Evolutionary conservation across 192 early-diverging fungal species (phyloP), one percentile per base, ranked within the genome.

Genomic region (Coemansia sp.): DNA sequence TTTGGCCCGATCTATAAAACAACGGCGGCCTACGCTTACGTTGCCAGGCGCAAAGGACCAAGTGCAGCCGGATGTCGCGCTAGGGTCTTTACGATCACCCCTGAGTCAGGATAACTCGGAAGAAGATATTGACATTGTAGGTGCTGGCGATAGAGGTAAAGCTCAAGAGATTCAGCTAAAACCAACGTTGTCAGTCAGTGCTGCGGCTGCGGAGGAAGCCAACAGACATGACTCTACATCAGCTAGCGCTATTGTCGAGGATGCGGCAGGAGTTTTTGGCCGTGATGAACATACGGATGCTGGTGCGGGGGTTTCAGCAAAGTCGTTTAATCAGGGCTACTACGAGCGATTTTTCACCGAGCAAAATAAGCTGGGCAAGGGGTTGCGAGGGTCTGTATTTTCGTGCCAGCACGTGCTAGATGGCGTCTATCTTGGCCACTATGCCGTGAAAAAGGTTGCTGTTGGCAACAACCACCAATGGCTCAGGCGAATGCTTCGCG

Each of bases 391-490:
- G 34, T 90, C 89, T 8, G 97, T 98, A 8, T 96, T 91, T 81
- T 84, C 95, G 1, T 95, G 94, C 57, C 92, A 95, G 73, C 92
- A 93, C 62, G 78, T 90, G 20, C 74, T 93, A 4, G 91, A 93
- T 72, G 81, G 82, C 15, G 88, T 92, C 5, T 88, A 88, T 57
- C 75, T 93, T 4, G 92, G 92, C 5, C 88, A 91, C 60, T 98
- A 95, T 83, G 97, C 97, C 8, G 87, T 98, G 28, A 98, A 98
- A 51, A 94, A 95, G 41, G 94, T 98, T 0, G 92, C 95, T 2
- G 92, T 98, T n/a, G 95, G 95, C 51, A 86, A 92, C 70, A 91
- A 93, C 58, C 92, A 94, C 38, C 70, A 88, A 22, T 98, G 96
- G 96, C 86, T 98, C 6, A 90, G 93, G 15, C 86, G 92, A 20